Conservation (phyloP, 1,284 basidiomycete genomes). For the Anthracocystis setariae region DNA sequence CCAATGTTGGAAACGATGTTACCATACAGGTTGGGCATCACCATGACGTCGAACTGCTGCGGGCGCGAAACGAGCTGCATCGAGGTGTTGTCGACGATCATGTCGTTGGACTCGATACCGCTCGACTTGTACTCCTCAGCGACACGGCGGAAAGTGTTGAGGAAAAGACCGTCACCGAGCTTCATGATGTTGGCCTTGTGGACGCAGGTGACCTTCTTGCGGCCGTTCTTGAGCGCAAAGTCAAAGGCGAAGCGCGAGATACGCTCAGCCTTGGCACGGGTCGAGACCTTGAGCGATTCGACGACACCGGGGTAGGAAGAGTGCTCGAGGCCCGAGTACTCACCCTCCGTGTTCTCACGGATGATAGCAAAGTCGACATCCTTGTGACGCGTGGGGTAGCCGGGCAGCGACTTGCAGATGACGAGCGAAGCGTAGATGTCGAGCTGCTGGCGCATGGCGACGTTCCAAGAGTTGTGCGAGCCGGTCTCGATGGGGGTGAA, state of each 20-base stretch:
- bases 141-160: constrained; percentile 95
- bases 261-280: constrained; percentile 92
- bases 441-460: constrained; percentile 98
- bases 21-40: constrained; percentile 95
- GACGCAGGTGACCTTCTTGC: constrained; percentile 99
- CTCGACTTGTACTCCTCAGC: constrained; percentile 92
- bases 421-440: constrained; percentile 99
- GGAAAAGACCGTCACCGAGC: constrained; percentile 97
- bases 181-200: constrained; percentile 99
- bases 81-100: constrained; percentile 99
- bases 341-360: constrained; percentile 99
- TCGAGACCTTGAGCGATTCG: constrained; percentile 97
- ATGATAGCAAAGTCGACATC: constrained; percentile 99
- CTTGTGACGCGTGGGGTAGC: constrained; percentile 92
- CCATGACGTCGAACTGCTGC: constrained; percentile 98
- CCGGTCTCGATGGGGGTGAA: constrained; percentile 97
- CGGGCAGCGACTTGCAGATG: constrained; percentile 97
- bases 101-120: constrained; percentile 93
- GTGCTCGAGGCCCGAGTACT: constrained; percentile 99
- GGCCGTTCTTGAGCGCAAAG: constrained; percentile 97
- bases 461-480: constrained; percentile 99
- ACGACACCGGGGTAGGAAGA: constrained; percentile 94
- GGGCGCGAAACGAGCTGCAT: constrained; percentile 98
- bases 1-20: constrained; percentile 99
- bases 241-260: constrained; percentile 98